These are phyloP conservation scores for Thelonectria rubi DNA, from an alignment of 2,329 filamentous ascomycete genomes.

Conservation along the genomic window DNA sequence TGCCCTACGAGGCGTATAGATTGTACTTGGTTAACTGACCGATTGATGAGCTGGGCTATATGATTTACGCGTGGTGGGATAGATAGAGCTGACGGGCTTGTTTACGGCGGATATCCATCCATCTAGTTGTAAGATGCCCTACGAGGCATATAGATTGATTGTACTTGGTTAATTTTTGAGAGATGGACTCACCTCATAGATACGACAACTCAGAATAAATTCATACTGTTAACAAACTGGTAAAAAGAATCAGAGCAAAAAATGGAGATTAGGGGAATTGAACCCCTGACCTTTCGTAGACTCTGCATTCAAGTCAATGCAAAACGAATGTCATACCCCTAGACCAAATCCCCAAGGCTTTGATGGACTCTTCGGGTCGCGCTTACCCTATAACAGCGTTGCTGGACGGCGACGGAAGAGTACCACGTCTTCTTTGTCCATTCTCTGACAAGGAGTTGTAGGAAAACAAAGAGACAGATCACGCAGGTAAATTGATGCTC, in stretches of 20 bases:
- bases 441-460: too few relatives aligned
- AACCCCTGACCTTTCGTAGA: slow-evolving; percentile 20
- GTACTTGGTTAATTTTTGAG: too few relatives aligned
- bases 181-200: too few relatives aligned
- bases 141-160: not conserved
- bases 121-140: not conserved
- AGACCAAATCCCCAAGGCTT: slow-evolving; percentile 19
- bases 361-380: not conserved
- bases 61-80: too few relatives aligned
- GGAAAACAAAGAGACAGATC: too few relatives aligned
- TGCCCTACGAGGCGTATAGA: not conserved
- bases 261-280: slow-evolving; percentile 23
- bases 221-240: too few relatives aligned
- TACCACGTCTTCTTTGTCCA: not conserved
- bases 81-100: too few relatives aligned
- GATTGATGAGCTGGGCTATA: too few relatives aligned
- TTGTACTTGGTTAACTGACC: not conserved
- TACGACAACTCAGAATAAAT: too few relatives aligned
- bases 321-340: slow-evolving; percentile 23
- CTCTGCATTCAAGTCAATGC: slow-evolving; percentile 9
- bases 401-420: too few relatives aligned
- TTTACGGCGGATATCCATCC: too few relatives aligned
- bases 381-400: not conserved
- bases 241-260: not conserved
- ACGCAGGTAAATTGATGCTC: too few relatives aligned